These are phyloP conservation scores for Acer saccharum DNA, from an alignment of 345 rosid species.

Conservation along the genomic window DNA sequence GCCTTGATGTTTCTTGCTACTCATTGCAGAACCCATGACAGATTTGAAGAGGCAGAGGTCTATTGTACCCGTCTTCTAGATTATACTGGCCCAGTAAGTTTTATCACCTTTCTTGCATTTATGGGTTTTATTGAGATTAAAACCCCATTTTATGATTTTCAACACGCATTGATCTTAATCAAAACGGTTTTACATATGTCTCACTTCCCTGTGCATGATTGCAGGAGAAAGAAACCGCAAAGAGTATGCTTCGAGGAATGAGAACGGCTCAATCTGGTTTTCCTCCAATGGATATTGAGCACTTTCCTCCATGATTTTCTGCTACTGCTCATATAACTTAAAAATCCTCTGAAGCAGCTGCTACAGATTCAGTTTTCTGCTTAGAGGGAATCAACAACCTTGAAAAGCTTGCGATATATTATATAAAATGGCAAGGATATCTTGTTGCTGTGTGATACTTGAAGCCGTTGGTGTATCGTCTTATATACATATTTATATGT, in stretches of 20 bases:
- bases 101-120: constrained; percentile 1
- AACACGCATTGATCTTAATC: not conserved
- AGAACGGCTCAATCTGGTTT: constrained; percentile 57
- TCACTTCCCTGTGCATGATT: constrained; percentile 26
- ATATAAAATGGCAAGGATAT: not conserved
- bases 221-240: constrained; percentile 91
- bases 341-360: not conserved
- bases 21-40: constrained; percentile 64
- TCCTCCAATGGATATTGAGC: constrained; percentile 77
- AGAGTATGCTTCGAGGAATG: constrained; percentile 78
- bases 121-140: not conserved
- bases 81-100: constrained; percentile 88
- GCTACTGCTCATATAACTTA: constrained; percentile 3
- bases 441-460: constrained; percentile 8
- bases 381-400: constrained; percentile 7
- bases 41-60: constrained; percentile 92
- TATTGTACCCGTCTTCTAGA: constrained; percentile 93
- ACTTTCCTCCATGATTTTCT: constrained; percentile 56
- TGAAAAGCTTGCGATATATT: constrained; percentile 3
- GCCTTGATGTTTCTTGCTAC: constrained; percentile 80
- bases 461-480: not conserved
- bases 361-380: not conserved
- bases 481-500: not conserved
- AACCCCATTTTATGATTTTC: not conserved
- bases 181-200: constrained; percentile 1